Evolutionary conservation across 2,329 filamentous ascomycete species (phyloP).

Genomic region (Didymella keratinophila): DNA sequence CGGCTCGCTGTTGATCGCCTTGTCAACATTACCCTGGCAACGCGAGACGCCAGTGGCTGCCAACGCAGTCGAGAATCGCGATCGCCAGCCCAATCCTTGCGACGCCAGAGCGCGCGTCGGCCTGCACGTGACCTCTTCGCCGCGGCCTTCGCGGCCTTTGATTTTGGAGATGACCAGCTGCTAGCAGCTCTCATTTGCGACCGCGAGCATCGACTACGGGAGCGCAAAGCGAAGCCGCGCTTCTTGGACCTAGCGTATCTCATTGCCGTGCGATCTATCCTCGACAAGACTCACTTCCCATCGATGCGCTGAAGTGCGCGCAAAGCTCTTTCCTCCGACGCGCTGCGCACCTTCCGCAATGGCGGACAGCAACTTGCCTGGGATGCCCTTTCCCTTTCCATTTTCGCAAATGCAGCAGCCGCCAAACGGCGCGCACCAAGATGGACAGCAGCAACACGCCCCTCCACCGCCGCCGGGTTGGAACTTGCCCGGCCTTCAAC

Average conservation of each 20-base stretch:
- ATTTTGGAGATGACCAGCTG: conserved; percentile 9
- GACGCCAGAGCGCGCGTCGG: conserved; percentile 7
- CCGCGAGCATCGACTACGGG: conserved; percentile 1
- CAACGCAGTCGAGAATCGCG: conserved; percentile 6
- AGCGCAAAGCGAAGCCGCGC: conserved; percentile 6
- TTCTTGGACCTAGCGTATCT: neutral
- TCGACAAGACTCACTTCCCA: neutral
- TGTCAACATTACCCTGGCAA: conserved; percentile 30
- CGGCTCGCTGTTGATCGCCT: conserved; percentile 25
- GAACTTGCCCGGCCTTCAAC: conserved; percentile 14
- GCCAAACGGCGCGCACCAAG: conserved; percentile 5
- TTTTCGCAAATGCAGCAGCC: conserved; percentile 21
- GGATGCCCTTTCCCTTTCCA: conserved; percentile 34
- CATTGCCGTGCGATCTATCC: neutral
- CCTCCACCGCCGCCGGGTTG: conserved; percentile 19
- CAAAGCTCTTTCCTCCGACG: conserved; percentile 21
- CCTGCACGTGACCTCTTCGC: conserved; percentile 13
- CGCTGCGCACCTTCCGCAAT: conserved; percentile 28
- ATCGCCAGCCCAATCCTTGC: neutral
- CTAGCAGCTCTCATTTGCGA: conserved; percentile 4
- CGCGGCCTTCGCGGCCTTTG: conserved; percentile 18
- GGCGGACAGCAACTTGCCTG: conserved; percentile 40
- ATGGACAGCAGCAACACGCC: conserved; percentile 15
- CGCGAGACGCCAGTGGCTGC: conserved; percentile 9
- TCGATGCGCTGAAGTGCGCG: conserved; percentile 28